Percentiles rank a stretch among this genome's conserved stretches.
These are phyloP conservation scores for Astragalus membranaceus DNA, from an alignment of 306 rosid species.

Conservation along the genomic window DNA sequence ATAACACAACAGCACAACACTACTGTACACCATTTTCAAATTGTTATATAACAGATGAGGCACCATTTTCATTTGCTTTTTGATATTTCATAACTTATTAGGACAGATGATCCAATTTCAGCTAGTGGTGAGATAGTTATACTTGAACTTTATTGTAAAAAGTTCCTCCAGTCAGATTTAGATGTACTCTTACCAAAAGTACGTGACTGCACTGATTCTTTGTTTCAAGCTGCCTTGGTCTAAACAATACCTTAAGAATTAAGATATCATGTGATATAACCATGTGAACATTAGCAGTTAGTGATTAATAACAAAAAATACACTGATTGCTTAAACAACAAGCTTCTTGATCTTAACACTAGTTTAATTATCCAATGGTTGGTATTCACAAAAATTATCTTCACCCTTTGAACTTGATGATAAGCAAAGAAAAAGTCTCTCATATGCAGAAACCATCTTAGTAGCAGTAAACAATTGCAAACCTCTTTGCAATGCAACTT, in stretches of 20 bases:
- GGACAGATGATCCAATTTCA: too few relatives aligned
- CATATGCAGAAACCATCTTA: slow-evolving; percentile 65
- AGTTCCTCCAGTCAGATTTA: too few relatives aligned
- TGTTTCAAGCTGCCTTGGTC: neutral
- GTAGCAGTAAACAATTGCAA: slow-evolving; percentile 59
- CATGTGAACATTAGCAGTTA: neutral
- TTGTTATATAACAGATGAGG: too few relatives aligned
- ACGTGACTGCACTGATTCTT: neutral
- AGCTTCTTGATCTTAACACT: neutral
- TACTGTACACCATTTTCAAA: too few relatives aligned
- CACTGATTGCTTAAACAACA: neutral
- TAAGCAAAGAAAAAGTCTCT: slow-evolving; percentile 70
- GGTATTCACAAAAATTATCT: slow-evolving; percentile 35
- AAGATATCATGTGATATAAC: neutral
- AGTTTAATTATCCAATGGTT: neutral
- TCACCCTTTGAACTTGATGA: slow-evolving; percentile 32
- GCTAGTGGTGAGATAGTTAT: too few relatives aligned
- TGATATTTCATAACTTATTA: too few relatives aligned
- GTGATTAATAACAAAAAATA: neutral
- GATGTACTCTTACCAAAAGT: neutral
- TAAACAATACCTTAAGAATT: neutral
- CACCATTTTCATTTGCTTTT: too few relatives aligned
- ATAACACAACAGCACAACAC: too few relatives aligned
- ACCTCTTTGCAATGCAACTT: slow-evolving; percentile 54
- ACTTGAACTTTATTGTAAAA: too few relatives aligned